Conservation (phyloP, 345 rosid species). For the Citrus unshiu region DNA sequence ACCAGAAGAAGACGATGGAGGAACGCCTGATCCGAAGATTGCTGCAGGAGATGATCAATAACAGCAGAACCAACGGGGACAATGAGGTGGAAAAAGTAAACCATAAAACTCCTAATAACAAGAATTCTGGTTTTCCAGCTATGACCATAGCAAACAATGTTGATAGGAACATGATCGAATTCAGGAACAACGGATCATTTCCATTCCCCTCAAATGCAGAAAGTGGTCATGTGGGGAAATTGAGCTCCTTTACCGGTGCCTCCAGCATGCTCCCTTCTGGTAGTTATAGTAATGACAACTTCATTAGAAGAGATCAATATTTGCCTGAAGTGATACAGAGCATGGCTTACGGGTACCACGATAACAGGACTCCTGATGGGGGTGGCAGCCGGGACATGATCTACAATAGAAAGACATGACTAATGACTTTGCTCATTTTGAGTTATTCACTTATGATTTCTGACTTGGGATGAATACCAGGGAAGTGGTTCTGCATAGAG, state of each 20-base stretch:
- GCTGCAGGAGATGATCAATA: constrained; percentile 9
- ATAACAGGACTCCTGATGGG: not conserved
- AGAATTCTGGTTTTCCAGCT: not conserved
- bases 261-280: not conserved
- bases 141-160: not conserved
- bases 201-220: not conserved
- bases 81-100: not conserved
- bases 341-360: not conserved
- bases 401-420: not conserved
- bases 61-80: not conserved
- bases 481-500: not conserved
- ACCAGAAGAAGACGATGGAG: not conserved
- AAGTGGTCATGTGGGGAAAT: not conserved
- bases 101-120: not conserved
- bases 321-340: not conserved
- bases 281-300: not conserved
- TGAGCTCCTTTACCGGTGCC: not conserved
- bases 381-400: not conserved
- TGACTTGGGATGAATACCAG: too few relatives aligned
- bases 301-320: not conserved
- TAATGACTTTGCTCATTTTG: not conserved
- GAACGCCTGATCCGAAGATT: constrained; percentile 11
- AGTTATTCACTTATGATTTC: not conserved
- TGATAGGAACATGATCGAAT: not conserved
- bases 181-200: not conserved